Conservation (phyloP, 768 basidiomycete species). For the Pleurotus giganteus region DNA sequence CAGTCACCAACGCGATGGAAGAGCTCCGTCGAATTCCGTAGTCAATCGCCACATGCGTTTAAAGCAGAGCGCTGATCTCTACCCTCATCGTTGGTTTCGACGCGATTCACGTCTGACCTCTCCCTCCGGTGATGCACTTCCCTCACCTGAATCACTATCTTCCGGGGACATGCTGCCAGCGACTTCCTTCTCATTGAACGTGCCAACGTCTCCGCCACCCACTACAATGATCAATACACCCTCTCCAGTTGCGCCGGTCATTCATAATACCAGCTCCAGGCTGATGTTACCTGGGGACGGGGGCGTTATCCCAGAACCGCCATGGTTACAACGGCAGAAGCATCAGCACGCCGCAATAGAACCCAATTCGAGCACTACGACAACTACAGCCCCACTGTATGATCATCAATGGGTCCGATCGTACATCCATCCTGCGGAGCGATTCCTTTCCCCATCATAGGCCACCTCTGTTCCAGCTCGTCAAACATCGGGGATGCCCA, state of each 20-base stretch:
- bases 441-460: too few species aligned
- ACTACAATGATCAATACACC: conserved; percentile 6
- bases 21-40: conserved; percentile 30
- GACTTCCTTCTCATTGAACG: conserved; percentile 11
- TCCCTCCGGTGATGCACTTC: conserved; percentile 29
- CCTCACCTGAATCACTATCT: conserved; percentile 16
- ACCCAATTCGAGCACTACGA: background rate
- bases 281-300: conserved; percentile 1
- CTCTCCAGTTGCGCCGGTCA: background rate
- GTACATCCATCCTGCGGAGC: background rate
- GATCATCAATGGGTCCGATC: background rate
- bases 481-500: background rate
- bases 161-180: conserved; percentile 5
- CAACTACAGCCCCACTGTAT: background rate
- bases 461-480: background rate
- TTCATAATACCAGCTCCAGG: background rate
- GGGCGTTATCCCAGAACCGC: conserved; percentile 3
- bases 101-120: conserved; percentile 34
- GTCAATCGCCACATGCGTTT: conserved; percentile 32
- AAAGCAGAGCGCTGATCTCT: conserved; percentile 21
- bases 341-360: background rate
- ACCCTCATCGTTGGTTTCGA: conserved; percentile 21
- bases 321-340: conserved; percentile 3
- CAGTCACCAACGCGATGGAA: conserved; percentile 24
- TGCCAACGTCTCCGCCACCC: conserved; percentile 21